A percentile compares a stretch with the other conserved stretches of the same genome.
phyloP scores from a whole-genome alignment of 345 rosid genomes.

The Citrus trifoliata region DNA sequence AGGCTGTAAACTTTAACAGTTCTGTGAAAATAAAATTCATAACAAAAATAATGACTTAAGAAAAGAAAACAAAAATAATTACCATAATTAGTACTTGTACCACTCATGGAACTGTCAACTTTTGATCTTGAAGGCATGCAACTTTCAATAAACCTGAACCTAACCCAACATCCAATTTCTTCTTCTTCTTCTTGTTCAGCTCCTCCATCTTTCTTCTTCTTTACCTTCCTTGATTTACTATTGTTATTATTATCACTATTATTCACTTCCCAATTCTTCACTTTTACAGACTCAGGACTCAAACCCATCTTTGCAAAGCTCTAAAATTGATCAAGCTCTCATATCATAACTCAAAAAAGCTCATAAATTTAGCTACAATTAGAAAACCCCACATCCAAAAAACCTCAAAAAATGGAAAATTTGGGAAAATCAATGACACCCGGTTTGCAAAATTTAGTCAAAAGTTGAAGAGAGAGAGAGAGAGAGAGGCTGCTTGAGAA shows the following conservation, averaged over 20 bases:
- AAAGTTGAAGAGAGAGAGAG: conserved; percentile 35
- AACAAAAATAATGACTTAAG: neutral
- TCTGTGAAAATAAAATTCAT: neutral
- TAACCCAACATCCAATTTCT: conserved; percentile 66
- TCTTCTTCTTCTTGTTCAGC: conserved; percentile 31
- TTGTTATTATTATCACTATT: neutral
- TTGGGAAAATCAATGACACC: conserved; percentile 27
- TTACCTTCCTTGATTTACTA: conserved; percentile 27
- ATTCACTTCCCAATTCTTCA: conserved; percentile 30
- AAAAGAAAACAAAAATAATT: conserved; percentile 1
- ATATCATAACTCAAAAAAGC: neutral
- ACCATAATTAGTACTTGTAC: conserved; percentile 43
- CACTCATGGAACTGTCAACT: conserved; percentile 72
- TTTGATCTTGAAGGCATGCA: conserved; percentile 81
- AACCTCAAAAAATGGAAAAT: conserved; percentile 5
- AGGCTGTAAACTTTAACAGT: neutral
- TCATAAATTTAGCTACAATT: conserved; percentile 7
- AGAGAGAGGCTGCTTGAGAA: conserved; percentile 28
- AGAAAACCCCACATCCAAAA: conserved; percentile 17
- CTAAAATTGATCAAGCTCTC: neutral
- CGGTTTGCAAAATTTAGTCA: conserved; percentile 42
- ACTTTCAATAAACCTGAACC: conserved; percentile 45
- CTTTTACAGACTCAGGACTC: conserved; percentile 32
- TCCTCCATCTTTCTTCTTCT: conserved; percentile 44
- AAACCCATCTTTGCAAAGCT: conserved; percentile 32